Evolutionary conservation across 2,329 filamentous ascomycete genomes (phyloP).

Genomic region (Aspergillus transmontanensis): DNA sequence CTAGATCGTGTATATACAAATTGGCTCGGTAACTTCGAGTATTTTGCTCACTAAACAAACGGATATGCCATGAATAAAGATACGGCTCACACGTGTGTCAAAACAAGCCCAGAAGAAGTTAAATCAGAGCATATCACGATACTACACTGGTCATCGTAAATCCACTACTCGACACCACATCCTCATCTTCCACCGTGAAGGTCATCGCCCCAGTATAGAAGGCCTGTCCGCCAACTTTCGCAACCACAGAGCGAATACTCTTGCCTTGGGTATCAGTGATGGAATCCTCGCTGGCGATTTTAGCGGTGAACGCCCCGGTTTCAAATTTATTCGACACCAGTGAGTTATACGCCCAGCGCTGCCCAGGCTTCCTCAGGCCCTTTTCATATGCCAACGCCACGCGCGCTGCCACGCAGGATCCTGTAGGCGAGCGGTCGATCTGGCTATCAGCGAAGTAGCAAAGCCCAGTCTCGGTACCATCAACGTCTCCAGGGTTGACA

Average conservation of each 20-base stretch:
- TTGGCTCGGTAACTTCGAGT: background rate
- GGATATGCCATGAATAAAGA: background rate
- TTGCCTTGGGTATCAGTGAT: slow-evolving; percentile 5
- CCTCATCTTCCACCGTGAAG: slow-evolving; percentile 34
- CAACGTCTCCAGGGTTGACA: slow-evolving; percentile 13
- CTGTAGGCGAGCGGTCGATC: slow-evolving; percentile 49
- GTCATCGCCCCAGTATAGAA: slow-evolving; percentile 35
- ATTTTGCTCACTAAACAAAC: background rate
- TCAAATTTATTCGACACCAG: slow-evolving; percentile 36
- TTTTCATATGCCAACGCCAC: slow-evolving; percentile 40
- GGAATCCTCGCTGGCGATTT: slow-evolving; percentile 20
- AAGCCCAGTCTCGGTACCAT: slow-evolving; percentile 44
- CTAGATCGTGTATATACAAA: background rate
- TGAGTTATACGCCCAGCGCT: slow-evolving; percentile 41
- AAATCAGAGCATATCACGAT: background rate
- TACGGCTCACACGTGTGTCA: background rate
- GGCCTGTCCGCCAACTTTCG: slow-evolving; percentile 35
- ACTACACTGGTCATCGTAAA: slow-evolving; percentile 22
- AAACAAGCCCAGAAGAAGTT: background rate
- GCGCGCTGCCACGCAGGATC: slow-evolving; percentile 41
- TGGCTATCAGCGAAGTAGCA: slow-evolving; percentile 52
- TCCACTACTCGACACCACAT: slow-evolving; percentile 24
- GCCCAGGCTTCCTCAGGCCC: slow-evolving; percentile 19
- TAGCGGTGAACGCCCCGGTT: slow-evolving; percentile 27
- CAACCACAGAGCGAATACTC: slow-evolving; percentile 21